Conservation (phyloP, 176 grass and related monocot species). For the Carex pumila region DNA sequence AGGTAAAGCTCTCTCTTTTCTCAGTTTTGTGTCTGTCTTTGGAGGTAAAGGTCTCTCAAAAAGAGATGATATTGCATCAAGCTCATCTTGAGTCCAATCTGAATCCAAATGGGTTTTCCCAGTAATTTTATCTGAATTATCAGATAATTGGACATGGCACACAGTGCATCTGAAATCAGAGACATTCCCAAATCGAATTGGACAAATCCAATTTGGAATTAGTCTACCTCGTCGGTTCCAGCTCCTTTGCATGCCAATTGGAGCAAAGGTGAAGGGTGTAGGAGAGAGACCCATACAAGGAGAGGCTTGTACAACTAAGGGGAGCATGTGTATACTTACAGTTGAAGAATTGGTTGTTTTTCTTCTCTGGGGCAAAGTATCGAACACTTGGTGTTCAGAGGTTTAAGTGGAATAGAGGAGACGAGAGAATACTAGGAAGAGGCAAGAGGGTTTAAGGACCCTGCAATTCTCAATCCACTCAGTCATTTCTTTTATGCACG, state of each 20-base stretch:
- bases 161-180: neutral
- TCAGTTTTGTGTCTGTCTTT: constrained; percentile 26
- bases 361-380: neutral
- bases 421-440: neutral
- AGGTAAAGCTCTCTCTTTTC: constrained; percentile 31
- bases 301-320: neutral
- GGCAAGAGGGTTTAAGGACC: neutral
- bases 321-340: neutral
- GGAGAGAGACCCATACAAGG: neutral
- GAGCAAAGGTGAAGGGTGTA: neutral
- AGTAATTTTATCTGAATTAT: neutral
- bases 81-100: constrained; percentile 53
- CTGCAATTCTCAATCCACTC: too few species aligned
- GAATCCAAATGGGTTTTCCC: neutral
- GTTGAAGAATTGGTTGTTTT: neutral
- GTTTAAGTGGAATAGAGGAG: neutral
- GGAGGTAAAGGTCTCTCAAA: constrained; percentile 56
- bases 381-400: neutral
- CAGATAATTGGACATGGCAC: neutral
- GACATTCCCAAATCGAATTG: neutral
- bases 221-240: neutral
- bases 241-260: neutral
- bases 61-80: constrained; percentile 73
- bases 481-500: too few species aligned
- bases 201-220: neutral